Base-by-base conservation (phyloP, 2,329 filamentous ascomycete species). In the Nothophoma quercina region DNA sequence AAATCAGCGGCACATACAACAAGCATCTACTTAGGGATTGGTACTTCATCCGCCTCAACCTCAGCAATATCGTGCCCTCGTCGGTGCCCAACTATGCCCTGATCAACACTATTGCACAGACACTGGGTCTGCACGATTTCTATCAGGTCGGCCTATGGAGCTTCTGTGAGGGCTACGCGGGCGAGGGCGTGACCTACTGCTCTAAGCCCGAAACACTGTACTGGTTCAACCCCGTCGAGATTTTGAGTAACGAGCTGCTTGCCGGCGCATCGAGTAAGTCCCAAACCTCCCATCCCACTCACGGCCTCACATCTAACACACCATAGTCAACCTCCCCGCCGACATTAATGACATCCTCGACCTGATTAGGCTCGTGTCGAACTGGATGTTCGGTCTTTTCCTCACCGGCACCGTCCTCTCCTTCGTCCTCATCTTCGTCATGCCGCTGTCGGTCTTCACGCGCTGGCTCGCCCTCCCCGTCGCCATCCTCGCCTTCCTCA, bases 121-220 rank as follows among this genome's bases (percentile, higher is more conserved):
- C 88, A 18, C 80, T 97, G 46, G 93, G 93, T 23, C 81, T 97
- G 40, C 91, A 96, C 72, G 93, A 97, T 75, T 97, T 96, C 76
- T 97, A 97, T 75, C 89, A 92, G 66, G 89, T 96, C 22, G 93
- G 93, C 5, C 77, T 97, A 32, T 98, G 93, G 93, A 88, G 87
- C 54, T 96, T 89, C 73, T 98, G 93, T 75, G 90, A 96, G 73
- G 93, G 93, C 16, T 96, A 93, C 74, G 79, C 85, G 49, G 81
- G 84, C 63, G 80, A 88, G 75, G 90, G 90, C 29, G 86, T 95
- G 57, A 93, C 90, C 0, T 77, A 78, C 58, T 98, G 93, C 76
- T 92, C 89, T 7, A 75, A 77, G 5, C 88, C 91, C 0, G 66
- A 85, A 64, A 79, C 81, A 7, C 79, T 93, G 49, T 98, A 90